Evolutionary conservation across 1,139 yeast genomes (phyloP).

Genomic region (Yamadazyma triangularis): DNA sequence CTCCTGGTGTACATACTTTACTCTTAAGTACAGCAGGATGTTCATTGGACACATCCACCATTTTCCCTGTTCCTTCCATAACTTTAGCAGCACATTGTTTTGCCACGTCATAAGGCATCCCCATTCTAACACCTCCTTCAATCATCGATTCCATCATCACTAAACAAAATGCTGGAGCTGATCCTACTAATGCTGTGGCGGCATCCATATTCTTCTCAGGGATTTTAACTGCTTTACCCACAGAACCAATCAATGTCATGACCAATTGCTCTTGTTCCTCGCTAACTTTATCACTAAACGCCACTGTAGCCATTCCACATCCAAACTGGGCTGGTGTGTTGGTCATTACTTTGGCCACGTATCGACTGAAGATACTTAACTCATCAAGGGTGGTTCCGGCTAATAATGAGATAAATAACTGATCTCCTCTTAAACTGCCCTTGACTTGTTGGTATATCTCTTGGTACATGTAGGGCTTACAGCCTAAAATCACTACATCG

Average conservation of each 20-base stretch:
- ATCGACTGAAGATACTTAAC: slow-evolving; percentile 48
- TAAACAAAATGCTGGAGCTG: slow-evolving; percentile 94
- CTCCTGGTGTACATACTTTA: slow-evolving; percentile 96
- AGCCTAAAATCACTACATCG: slow-evolving; percentile 72
- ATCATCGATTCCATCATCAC: slow-evolving; percentile 86
- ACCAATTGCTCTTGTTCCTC: slow-evolving; percentile 48
- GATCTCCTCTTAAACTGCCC: slow-evolving; percentile 42
- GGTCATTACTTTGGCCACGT: slow-evolving; percentile 92
- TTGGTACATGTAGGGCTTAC: slow-evolving; percentile 79
- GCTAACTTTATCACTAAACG: slow-evolving; percentile 53
- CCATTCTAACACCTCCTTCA: slow-evolving; percentile 95
- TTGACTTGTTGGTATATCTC: slow-evolving; percentile 47
- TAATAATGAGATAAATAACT: slow-evolving; percentile 73
- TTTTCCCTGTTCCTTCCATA: slow-evolving; percentile 92
- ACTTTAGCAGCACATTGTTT: slow-evolving; percentile 92
- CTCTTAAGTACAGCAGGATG: slow-evolving; percentile 92
- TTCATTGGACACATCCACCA: slow-evolving; percentile 78
- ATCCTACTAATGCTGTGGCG: slow-evolving; percentile 91
- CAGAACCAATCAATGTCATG: slow-evolving; percentile 54
- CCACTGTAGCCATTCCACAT: slow-evolving; percentile 87
- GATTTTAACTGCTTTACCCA: slow-evolving; percentile 68
- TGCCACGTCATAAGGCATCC: slow-evolving; percentile 83
- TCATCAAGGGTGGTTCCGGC: slow-evolving; percentile 90
- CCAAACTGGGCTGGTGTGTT: slow-evolving; percentile 95
- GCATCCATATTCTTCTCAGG: slow-evolving; percentile 95